Evolutionary conservation across 371 early-diverging fungal genomes (phyloP).

Genomic region (Rhizopus arrhizus): DNA sequence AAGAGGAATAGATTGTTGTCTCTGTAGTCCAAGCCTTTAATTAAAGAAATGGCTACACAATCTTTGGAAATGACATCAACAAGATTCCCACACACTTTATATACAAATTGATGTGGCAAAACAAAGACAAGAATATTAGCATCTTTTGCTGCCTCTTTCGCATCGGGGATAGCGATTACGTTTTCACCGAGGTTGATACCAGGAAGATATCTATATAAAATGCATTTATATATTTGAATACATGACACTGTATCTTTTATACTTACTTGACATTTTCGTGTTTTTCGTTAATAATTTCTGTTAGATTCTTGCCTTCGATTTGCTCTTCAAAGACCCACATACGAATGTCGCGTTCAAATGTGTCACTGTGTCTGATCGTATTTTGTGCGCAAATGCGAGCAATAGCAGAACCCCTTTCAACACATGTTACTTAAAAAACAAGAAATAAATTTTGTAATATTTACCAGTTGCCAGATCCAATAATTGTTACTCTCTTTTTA

Average conservation of each 20-base stretch:
- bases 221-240: constrained; percentile 5
- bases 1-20: constrained; percentile 76
- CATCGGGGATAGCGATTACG: constrained; percentile 70
- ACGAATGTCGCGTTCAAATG: constrained; percentile 77
- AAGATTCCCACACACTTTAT: constrained; percentile 68
- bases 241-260: too few species aligned
- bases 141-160: constrained; percentile 73
- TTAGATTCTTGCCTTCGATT: constrained; percentile 81
- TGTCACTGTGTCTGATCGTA: constrained; percentile 58
- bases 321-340: constrained; percentile 96
- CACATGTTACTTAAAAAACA: too few species aligned
- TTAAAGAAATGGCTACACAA: constrained; percentile 85
- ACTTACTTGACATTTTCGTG: constrained; percentile 92
- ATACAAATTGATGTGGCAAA: constrained; percentile 96
- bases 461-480: too few species aligned
- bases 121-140: constrained; percentile 94
- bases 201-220: constrained; percentile 74
- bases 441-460: too few species aligned
- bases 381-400: constrained; percentile 91
- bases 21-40: constrained; percentile 88
- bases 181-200: constrained; percentile 83
- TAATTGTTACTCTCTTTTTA: neutral
- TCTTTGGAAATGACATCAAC: constrained; percentile 22
- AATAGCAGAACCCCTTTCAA: constrained; percentile 91
- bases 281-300: constrained; percentile 91